Evolutionary conservation across 2,329 filamentous ascomycete genomes (phyloP).

Genomic region (Incumbomyces lentus): DNA sequence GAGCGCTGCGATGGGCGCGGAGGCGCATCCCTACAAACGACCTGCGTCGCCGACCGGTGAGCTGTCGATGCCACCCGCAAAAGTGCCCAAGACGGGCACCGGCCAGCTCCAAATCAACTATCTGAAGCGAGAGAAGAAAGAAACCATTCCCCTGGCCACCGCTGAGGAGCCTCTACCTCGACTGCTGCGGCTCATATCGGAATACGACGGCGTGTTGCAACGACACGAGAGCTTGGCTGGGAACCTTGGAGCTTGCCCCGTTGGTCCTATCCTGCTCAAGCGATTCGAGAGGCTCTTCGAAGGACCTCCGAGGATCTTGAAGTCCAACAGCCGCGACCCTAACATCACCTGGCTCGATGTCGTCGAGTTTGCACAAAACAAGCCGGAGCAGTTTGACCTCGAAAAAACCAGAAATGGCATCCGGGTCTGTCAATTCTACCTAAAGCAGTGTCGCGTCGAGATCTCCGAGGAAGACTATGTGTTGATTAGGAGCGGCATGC

Average conservation of each 20-base stretch:
- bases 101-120: conserved; percentile 59
- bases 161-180: conserved; percentile 62
- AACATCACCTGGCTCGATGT: conserved; percentile 75
- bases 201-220: conserved; percentile 77
- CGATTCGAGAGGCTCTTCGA: conserved; percentile 81
- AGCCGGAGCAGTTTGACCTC: conserved; percentile 66
- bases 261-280: conserved; percentile 73
- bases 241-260: conserved; percentile 71
- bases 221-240: conserved; percentile 79
- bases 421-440: conserved; percentile 68
- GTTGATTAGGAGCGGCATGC: conserved; percentile 69
- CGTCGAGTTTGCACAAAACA: conserved; percentile 70
- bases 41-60: conserved; percentile 36
- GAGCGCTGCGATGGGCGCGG: conserved; percentile 1
- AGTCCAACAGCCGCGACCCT: conserved; percentile 51
- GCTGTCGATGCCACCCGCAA: conserved; percentile 28
- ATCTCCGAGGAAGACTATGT: conserved; percentile 83
- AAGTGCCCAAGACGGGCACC: conserved; percentile 46
- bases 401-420: conserved; percentile 58
- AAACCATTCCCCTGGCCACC: conserved; percentile 52
- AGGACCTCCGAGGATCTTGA: conserved; percentile 59
- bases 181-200: conserved; percentile 60
- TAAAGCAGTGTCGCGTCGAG: conserved; percentile 71
- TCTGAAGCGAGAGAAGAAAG: conserved; percentile 51
- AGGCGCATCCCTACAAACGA: conserved; percentile 25